Evolutionary conservation across 2,329 filamentous ascomycete species (phyloP).

Genomic region (Cordyceps javanica): DNA sequence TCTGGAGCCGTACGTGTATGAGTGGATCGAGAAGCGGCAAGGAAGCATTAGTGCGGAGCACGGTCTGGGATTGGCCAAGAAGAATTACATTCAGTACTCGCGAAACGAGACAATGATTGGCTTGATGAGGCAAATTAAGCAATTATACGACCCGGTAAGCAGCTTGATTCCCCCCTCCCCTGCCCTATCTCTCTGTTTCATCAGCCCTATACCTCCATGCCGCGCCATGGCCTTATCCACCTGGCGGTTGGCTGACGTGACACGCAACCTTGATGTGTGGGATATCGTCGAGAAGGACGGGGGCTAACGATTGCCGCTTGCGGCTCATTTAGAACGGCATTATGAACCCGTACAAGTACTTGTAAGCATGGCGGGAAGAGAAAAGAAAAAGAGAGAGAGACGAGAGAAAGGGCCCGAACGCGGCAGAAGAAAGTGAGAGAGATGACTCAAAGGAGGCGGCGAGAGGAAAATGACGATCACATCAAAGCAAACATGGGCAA

Average conservation of each 20-base stretch:
- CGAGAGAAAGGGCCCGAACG: background rate
- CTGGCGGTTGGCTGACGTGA: background rate
- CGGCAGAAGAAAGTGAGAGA: background rate
- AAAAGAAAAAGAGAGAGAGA: background rate
- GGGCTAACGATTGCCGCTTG: constrained; percentile 11
- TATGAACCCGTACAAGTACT: constrained; percentile 99
- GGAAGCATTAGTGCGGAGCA: constrained; percentile 98
- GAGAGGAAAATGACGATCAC: background rate
- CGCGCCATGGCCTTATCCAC: background rate
- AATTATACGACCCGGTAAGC: constrained; percentile 87
- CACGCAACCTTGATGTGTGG: background rate
- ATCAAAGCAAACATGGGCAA: background rate
- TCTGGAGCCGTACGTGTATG: constrained; percentile 93
- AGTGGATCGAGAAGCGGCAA: constrained; percentile 84
- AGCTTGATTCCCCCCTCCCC: background rate
- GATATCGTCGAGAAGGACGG: background rate
- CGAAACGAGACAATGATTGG: constrained; percentile 78
- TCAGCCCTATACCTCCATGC: background rate
- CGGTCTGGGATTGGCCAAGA: constrained; percentile 89
- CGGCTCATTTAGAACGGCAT: constrained; percentile 69
- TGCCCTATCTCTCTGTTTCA: background rate
- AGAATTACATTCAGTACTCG: constrained; percentile 91
- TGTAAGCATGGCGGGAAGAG: constrained; percentile 34
- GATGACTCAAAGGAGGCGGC: background rate
- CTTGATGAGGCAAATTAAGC: constrained; percentile 94